A percentile compares a stretch with the other conserved stretches of the same genome.
Evolutionary conservation across 2,329 filamentous ascomycete species (phyloP).

Genomic region (Ophiostoma novo-ulmi): DNA sequence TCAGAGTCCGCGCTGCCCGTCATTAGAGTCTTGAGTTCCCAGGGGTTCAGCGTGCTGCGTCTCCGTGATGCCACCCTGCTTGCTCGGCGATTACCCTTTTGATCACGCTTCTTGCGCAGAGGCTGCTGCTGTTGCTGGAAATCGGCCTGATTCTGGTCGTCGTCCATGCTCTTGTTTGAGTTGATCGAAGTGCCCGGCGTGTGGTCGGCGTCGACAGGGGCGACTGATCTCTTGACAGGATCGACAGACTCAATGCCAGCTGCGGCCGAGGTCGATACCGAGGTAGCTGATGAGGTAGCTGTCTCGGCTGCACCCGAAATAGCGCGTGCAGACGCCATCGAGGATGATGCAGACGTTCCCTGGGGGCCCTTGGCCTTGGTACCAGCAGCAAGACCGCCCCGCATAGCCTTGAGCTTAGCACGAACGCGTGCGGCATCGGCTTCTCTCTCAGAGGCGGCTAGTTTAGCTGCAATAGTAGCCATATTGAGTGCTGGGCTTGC

Average conservation of each 20-base stretch:
- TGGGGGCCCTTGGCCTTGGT: neutral
- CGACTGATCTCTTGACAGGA: constrained; percentile 22
- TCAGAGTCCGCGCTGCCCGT: constrained; percentile 32
- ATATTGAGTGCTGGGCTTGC: constrained; percentile 57
- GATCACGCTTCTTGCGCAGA: constrained; percentile 45
- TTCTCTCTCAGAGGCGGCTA: constrained; percentile 59
- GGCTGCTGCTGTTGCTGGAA: constrained; percentile 29
- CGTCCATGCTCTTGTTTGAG: neutral
- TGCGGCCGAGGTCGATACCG: neutral
- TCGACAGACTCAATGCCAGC: constrained; percentile 20
- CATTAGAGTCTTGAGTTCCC: constrained; percentile 66
- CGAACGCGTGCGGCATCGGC: constrained; percentile 59
- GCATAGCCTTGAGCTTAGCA: constrained; percentile 56
- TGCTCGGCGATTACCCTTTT: constrained; percentile 38
- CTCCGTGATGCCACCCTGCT: constrained; percentile 57
- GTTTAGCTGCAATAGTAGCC: constrained; percentile 57
- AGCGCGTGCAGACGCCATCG: neutral
- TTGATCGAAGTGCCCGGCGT: neutral
- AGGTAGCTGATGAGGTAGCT: neutral
- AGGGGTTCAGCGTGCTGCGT: constrained; percentile 69
- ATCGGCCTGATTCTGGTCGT: neutral
- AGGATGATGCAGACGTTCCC: constrained; percentile 21
- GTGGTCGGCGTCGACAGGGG: neutral
- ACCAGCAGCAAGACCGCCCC: constrained; percentile 29
- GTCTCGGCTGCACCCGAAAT: neutral